These are phyloP conservation scores for Ambrosiella xylebori DNA, from an alignment of 2,329 filamentous ascomycete genomes.

Conservation along the genomic window DNA sequence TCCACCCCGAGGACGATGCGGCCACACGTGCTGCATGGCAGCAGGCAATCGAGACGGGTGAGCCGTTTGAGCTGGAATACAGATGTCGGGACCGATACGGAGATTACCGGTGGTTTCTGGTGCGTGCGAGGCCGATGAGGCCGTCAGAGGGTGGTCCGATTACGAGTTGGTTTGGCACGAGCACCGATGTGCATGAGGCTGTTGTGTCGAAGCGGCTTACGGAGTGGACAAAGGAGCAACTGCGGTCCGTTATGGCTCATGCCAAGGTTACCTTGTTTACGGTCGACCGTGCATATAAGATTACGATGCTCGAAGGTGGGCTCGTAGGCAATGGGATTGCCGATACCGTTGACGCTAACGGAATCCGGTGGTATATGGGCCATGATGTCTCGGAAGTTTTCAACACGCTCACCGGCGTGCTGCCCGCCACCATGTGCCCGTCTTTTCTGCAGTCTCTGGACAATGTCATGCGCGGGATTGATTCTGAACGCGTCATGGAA, in stretches of 20 bases:
- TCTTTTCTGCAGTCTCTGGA: constrained; percentile 42
- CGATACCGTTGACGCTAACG: constrained; percentile 19
- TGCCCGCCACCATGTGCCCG: constrained; percentile 17
- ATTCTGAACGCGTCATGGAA: constrained; percentile 44
- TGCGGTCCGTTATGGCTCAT: constrained; percentile 56
- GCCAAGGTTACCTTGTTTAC: constrained; percentile 62
- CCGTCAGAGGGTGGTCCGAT: constrained; percentile 50
- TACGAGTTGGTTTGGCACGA: constrained; percentile 64
- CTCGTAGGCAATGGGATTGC: constrained; percentile 35
- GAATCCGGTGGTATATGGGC: constrained; percentile 36
- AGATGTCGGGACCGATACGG: constrained; percentile 49
- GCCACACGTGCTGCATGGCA: constrained; percentile 40
- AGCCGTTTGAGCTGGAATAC: constrained; percentile 54
- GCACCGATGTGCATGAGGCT: constrained; percentile 57
- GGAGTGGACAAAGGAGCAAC: constrained; percentile 49
- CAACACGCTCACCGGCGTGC: constrained; percentile 19
- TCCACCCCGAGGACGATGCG: constrained; percentile 53
- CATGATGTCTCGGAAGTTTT: constrained; percentile 50
- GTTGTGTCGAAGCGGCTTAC: constrained; percentile 52
- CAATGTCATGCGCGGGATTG: constrained; percentile 45
- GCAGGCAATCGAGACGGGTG: constrained; percentile 46
- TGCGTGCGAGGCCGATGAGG: constrained; percentile 49
- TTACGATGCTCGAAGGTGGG: constrained; percentile 56
- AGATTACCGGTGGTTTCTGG: constrained; percentile 65
- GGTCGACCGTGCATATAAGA: constrained; percentile 40